Evolutionary conservation across 1,139 yeast genomes (phyloP).

Genomic region (Taphrina confusa): DNA sequence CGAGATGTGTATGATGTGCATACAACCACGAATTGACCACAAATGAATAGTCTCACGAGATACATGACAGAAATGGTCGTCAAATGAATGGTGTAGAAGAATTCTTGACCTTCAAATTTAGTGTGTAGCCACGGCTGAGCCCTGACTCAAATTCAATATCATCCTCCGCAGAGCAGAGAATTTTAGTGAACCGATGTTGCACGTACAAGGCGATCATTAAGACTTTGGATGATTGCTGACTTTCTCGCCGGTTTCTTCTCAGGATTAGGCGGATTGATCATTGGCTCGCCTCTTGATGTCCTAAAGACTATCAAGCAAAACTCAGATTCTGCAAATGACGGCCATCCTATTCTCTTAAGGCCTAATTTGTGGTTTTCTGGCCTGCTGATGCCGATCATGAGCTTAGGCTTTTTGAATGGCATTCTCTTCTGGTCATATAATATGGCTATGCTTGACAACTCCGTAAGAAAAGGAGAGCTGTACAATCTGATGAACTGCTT

Average conservation of each 20-base stretch:
- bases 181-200: too few species aligned
- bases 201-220: too few species aligned
- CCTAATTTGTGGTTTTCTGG: constrained; percentile 37
- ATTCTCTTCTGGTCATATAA: constrained; percentile 27
- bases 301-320: constrained; percentile 41
- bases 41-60: too few species aligned
- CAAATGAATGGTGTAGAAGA: too few species aligned
- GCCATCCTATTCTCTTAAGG: too few species aligned
- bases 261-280: constrained; percentile 41
- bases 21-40: too few species aligned
- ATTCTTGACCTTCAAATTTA: too few species aligned
- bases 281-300: constrained; percentile 42
- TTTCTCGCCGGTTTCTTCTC: constrained; percentile 41
- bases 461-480: not conserved
- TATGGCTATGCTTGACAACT: not conserved
- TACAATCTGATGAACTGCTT: not conserved
- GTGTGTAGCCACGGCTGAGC: too few species aligned
- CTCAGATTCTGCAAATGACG: not conserved
- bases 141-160: too few species aligned
- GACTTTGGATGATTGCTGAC: constrained; percentile 7
- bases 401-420: constrained; percentile 41
- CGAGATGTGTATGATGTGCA: too few species aligned
- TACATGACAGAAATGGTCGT: too few species aligned
- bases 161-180: too few species aligned
- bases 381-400: constrained; percentile 41